Evolutionary conservation across 805 yeast genomes (phyloP).

Genomic region (Barnettozyma pratensis): DNA sequence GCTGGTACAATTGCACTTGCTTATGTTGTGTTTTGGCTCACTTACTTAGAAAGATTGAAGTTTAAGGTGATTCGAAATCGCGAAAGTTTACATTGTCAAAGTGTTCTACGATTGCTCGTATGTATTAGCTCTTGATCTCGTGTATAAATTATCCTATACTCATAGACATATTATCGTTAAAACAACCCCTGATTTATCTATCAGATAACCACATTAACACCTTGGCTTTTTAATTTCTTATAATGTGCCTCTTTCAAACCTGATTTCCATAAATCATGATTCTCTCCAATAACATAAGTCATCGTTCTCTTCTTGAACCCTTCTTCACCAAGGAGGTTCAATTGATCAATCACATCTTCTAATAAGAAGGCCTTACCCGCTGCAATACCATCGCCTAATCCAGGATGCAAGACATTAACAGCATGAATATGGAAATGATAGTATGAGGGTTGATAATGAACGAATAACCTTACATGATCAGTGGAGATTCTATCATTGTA

Average conservation of each 20-base stretch:
- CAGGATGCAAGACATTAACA: slow-evolving; percentile 66
- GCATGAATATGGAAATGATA: slow-evolving; percentile 94
- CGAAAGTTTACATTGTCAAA: too few species aligned
- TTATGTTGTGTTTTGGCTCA: background rate
- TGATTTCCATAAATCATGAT: slow-evolving; percentile 64
- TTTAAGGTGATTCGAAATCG: too few species aligned
- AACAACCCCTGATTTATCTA: background rate
- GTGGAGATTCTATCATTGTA: slow-evolving; percentile 39
- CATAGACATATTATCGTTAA: background rate
- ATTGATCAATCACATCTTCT: slow-evolving; percentile 75
- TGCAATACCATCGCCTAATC: slow-evolving; percentile 60
- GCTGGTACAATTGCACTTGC: background rate
- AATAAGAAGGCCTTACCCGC: slow-evolving; percentile 79
- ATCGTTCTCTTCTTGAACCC: slow-evolving; percentile 58
- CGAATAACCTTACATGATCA: slow-evolving; percentile 66
- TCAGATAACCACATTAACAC: slow-evolving; percentile 23
- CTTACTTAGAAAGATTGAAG: too few species aligned
- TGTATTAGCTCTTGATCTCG: too few species aligned
- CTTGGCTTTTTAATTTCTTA: slow-evolving; percentile 59
- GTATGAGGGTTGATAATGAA: slow-evolving; percentile 95
- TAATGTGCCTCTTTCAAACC: slow-evolving; percentile 26
- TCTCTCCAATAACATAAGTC: slow-evolving; percentile 67
- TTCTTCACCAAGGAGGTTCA: slow-evolving; percentile 45
- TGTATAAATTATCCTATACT: background rate
- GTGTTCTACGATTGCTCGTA: too few species aligned